Conservation (phyloP, 1,284 basidiomycete genomes). For the Cystobasidiaceae sp. region DNA sequence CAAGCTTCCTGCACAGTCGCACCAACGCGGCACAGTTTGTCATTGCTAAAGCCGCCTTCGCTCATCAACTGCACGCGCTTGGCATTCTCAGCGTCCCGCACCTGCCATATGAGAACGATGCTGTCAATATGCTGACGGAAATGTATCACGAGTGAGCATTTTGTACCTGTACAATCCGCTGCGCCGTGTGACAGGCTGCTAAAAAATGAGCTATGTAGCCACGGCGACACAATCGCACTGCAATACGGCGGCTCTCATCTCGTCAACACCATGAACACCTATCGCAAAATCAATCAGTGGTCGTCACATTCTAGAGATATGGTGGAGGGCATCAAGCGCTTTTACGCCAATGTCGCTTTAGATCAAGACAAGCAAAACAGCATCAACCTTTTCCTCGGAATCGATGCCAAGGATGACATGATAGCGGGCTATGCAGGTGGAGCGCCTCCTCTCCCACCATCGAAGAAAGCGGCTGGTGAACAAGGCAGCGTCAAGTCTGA, state of each 20-base stretch:
- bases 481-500: not conserved
- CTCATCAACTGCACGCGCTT: slow-evolving; percentile 91
- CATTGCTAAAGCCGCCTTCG: slow-evolving; percentile 90
- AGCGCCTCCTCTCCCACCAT: not conserved
- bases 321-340: slow-evolving; percentile 90
- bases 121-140: slow-evolving; percentile 93
- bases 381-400: slow-evolving; percentile 91
- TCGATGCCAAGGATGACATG: slow-evolving; percentile 27
- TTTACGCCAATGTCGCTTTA: slow-evolving; percentile 72
- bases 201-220: not conserved
- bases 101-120: slow-evolving; percentile 88
- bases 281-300: slow-evolving; percentile 93
- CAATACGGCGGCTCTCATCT: slow-evolving; percentile 96
- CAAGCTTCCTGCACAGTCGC: slow-evolving; percentile 48
- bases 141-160: slow-evolving; percentile 79
- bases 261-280: slow-evolving; percentile 95
- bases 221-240: slow-evolving; percentile 64
- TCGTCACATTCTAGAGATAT: slow-evolving; percentile 96
- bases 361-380: slow-evolving; percentile 97
- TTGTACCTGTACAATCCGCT: not conserved
- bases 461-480: not conserved
- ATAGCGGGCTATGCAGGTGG: slow-evolving; percentile 14
- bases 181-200: not conserved
- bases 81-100: slow-evolving; percentile 79
- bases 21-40: slow-evolving; percentile 98